These are phyloP conservation scores for Prunus salicina DNA, from an alignment of 306 rosid genomes.

Conservation along the genomic window DNA sequence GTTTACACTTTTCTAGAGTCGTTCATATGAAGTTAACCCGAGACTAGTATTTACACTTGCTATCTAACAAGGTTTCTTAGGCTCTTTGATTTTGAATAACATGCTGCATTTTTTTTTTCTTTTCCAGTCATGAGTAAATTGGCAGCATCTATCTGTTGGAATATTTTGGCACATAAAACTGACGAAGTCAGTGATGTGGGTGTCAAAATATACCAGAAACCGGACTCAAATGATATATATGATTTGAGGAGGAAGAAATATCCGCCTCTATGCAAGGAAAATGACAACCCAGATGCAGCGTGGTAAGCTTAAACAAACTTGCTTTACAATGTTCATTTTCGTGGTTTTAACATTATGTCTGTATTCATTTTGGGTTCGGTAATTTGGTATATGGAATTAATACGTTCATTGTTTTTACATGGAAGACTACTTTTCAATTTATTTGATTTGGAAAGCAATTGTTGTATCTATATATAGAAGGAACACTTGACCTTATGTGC, in stretches of 20 bases:
- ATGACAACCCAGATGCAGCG: slow-evolving; percentile 89
- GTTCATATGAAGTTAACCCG: too few species aligned
- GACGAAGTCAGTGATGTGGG: slow-evolving; percentile 85
- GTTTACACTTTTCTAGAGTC: too few species aligned
- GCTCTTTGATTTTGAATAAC: not conserved
- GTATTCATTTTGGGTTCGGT: not conserved
- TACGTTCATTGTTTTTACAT: not conserved
- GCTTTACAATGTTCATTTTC: slow-evolving; percentile 21
- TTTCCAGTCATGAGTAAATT: slow-evolving; percentile 67
- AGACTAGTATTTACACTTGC: too few species aligned
- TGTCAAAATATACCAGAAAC: slow-evolving; percentile 88
- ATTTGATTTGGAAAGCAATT: too few species aligned
- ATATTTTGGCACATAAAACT: slow-evolving; percentile 89
- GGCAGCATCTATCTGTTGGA: slow-evolving; percentile 88
- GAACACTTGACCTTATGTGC: not conserved
- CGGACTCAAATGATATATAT: slow-evolving; percentile 79
- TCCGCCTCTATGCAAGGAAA: slow-evolving; percentile 87
- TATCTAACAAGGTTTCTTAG: not conserved
- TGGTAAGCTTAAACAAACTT: slow-evolving; percentile 53
- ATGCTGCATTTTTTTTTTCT: slow-evolving; percentile 17
- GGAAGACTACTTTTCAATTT: not conserved
- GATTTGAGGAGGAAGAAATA: slow-evolving; percentile 74
- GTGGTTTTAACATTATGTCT: not conserved
- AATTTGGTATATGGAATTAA: not conserved
- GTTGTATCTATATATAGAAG: not conserved